Evolutionary conservation across 805 yeast species (phyloP).

Genomic region (Schwanniomyces pseudopolymorphus): DNA sequence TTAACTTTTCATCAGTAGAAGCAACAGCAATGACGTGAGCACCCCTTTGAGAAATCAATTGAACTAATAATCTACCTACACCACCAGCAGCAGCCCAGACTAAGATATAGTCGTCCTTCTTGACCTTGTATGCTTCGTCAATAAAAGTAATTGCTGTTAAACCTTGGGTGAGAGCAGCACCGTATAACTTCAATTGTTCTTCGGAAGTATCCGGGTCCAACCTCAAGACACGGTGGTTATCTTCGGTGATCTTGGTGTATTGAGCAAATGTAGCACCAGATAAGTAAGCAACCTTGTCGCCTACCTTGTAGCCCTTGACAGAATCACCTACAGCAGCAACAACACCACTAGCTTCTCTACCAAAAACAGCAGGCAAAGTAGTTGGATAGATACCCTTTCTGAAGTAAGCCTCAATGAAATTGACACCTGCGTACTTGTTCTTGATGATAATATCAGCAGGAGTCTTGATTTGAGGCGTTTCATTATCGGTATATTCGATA

Average conservation of each 20-base stretch:
- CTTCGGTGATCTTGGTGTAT: slow-evolving; percentile 52
- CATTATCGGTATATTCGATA: slow-evolving; percentile 51
- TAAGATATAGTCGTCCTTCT: slow-evolving; percentile 68
- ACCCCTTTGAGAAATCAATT: slow-evolving; percentile 60
- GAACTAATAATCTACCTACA: slow-evolving; percentile 72
- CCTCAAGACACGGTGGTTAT: slow-evolving; percentile 39
- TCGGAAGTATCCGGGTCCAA: slow-evolving; percentile 50
- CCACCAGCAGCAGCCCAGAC: slow-evolving; percentile 98
- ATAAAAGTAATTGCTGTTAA: slow-evolving; percentile 76
- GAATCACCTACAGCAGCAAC: slow-evolving; percentile 63
- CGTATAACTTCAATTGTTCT: slow-evolving; percentile 52
- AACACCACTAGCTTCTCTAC: slow-evolving; percentile 73
- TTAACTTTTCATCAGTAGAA: slow-evolving; percentile 70
- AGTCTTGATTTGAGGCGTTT: slow-evolving; percentile 56
- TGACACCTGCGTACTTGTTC: slow-evolving; percentile 76
- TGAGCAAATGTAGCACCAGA: slow-evolving; percentile 64
- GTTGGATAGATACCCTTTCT: slow-evolving; percentile 74
- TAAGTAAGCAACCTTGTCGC: slow-evolving; percentile 68
- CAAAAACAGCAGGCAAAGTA: slow-evolving; percentile 60
- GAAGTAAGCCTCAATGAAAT: slow-evolving; percentile 81
- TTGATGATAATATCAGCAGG: slow-evolving; percentile 63
- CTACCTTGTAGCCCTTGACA: slow-evolving; percentile 56
- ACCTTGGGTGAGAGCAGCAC: slow-evolving; percentile 67
- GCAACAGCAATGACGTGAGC: slow-evolving; percentile 86
- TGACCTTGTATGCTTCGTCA: slow-evolving; percentile 62